Evolutionary conservation across 305 asterid genomes (phyloP), one percentile per base, ranked within the genome.

Genomic region (Fraxinus baroniana): DNA sequence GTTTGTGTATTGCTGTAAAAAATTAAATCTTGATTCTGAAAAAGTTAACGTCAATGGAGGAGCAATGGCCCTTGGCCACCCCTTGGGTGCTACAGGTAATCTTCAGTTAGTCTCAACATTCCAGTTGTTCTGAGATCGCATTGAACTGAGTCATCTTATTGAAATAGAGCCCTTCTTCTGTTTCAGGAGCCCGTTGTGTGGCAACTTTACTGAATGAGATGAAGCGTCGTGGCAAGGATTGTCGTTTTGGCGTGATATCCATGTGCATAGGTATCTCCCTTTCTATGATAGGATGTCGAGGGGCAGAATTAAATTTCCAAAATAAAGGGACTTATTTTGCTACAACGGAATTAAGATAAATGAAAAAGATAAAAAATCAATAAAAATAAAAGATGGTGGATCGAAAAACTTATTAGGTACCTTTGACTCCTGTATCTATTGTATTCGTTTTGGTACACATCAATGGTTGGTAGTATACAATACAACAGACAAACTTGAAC

Each of bases 61-160:
- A 78, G 98, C 98, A 26, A 94, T 95, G 9, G 98, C 98, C 78
- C 91, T 95, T 44, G 99, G 99, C 52, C 98, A 95, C 86, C 99
- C 99, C 76, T 85, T 95, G 83, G 99, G 99, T 82, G 93, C 91
- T 81, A 95, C 99, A 83, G 98, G 98, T 92, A 82, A 80, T 76
- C 17, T 3, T 3, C 32, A 24, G 9, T 2, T 22, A n/a, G 20
- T 73, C 36, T 57, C 60, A 18, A 8, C 60, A n/a, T 2, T 39
- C 68, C 6, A 5, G n/a, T 30, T 30, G 36, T 17, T 15, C 10
- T 46, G 41, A 49, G 13, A 22, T 22, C 2, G 17, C 5, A 62
- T 22, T 22, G 72, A 62, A 62, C 17, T 9, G 17, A 62, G 32
- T 20, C 30, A 1, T 62, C 72, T 62, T 62, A 62, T 62, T 22